phyloP scores from a whole-genome alignment of 2,329 filamentous ascomycete genomes.

The Rhinocladiella mackenziei region DNA sequence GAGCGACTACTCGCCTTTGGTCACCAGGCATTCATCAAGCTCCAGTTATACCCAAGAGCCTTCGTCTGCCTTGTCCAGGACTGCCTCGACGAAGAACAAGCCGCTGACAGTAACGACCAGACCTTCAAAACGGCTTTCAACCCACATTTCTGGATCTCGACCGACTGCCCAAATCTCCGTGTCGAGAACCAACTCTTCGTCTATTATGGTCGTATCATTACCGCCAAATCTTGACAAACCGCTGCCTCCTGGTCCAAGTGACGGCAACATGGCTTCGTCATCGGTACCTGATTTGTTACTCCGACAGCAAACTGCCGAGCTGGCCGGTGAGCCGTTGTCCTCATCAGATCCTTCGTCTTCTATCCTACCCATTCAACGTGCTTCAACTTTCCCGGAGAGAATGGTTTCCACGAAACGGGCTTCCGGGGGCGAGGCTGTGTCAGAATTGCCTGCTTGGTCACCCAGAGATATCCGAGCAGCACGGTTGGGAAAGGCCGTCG shows the following conservation, averaged over 20 bases:
- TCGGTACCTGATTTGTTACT: constrained; percentile 19
- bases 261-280: constrained; percentile 8
- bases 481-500: constrained; percentile 4
- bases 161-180: constrained; percentile 2
- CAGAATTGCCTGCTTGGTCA: constrained; percentile 14
- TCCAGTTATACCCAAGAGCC: constrained; percentile 24
- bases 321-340: no score
- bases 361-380: background rate
- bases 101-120: background rate
- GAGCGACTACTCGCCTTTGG: constrained; percentile 22
- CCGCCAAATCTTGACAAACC: constrained; percentile 23
- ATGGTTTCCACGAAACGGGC: constrained; percentile 5
- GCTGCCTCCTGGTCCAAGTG: constrained; percentile 19
- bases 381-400: constrained; percentile 5
- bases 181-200: constrained; percentile 5
- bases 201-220: constrained; percentile 6
- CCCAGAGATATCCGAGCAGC: constrained; percentile 9
- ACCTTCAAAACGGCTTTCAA: background rate
- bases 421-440: constrained; percentile 6
- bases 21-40: constrained; percentile 25
- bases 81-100: constrained; percentile 6
- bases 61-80: constrained; percentile 6
- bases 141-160: constrained; percentile 1
- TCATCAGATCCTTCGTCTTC: constrained; percentile 4
- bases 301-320: constrained; percentile 6